These are phyloP conservation scores for Lasiodiplodia theobromae DNA, from an alignment of 2,329 filamentous ascomycete genomes.

Conservation along the genomic window DNA sequence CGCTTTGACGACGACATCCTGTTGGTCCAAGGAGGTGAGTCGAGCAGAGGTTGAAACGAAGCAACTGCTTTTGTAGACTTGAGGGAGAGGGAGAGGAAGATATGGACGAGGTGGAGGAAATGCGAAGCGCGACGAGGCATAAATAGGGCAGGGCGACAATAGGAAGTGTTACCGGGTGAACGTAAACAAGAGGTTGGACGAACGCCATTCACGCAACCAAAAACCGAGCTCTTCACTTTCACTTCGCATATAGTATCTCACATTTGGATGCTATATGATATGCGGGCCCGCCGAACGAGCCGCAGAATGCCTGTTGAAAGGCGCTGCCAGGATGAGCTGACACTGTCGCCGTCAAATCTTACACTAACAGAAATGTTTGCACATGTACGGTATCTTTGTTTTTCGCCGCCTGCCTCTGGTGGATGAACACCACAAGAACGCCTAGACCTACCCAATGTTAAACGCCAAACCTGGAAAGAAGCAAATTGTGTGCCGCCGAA, in stretches of 20 bases:
- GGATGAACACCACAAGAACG: constrained; percentile 29
- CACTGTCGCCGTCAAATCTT: constrained; percentile 20
- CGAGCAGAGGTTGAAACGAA: not conserved
- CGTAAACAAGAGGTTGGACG: not conserved
- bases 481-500: constrained; percentile 1
- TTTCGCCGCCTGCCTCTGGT: constrained; percentile 26
- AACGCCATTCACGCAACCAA: not conserved
- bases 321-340: constrained; percentile 15
- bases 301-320: constrained; percentile 24
- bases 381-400: constrained; percentile 27
- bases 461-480: constrained; percentile 8
- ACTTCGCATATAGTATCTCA: not conserved
- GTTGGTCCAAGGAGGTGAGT: not conserved
- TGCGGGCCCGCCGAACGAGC: not conserved
- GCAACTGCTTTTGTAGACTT: not conserved
- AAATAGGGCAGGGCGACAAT: constrained; percentile 3
- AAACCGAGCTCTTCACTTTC: not conserved
- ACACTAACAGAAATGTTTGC: constrained; percentile 17
- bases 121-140: not conserved
- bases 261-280: not conserved
- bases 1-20: not conserved
- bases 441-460: constrained; percentile 18
- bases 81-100: not conserved
- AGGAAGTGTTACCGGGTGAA: constrained; percentile 7
- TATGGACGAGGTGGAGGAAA: not conserved